A percentile compares a stretch with the other conserved stretches of the same genome.
Conservation (phyloP, 257 asterid genomes). For the Solanum verrucosum region DNA sequence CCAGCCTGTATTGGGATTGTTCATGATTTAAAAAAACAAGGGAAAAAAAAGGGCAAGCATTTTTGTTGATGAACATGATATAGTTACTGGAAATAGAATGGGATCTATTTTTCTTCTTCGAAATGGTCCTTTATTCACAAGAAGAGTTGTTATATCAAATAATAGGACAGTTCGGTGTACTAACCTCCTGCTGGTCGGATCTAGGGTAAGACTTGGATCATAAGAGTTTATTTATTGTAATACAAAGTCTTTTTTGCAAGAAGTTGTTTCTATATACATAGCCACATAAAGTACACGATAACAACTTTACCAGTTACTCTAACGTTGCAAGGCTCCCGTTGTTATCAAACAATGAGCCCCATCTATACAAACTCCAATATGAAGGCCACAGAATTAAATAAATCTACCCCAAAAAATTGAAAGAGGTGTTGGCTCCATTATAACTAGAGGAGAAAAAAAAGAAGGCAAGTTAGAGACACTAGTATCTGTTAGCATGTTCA, state of each 20-base stretch:
- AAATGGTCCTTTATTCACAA: not conserved
- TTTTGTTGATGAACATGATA: not conserved
- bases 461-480: not conserved
- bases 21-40: not conserved
- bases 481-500: slow-evolving; percentile 45
- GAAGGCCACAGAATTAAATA: not conserved
- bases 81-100: not conserved
- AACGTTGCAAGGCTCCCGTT: too few relatives aligned
- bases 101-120: not conserved
- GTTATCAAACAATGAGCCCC: not conserved
- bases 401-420: not conserved
- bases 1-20: not conserved
- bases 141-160: not conserved
- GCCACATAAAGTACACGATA: not conserved
- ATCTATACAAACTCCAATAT: not conserved
- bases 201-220: not conserved
- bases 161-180: too few relatives aligned
- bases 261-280: too few relatives aligned
- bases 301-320: too few relatives aligned
- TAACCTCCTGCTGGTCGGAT: not conserved
- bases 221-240: not conserved
- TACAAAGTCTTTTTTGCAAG: too few relatives aligned
- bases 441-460: not conserved
- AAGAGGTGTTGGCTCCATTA: not conserved
- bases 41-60: not conserved